phyloP scores from a whole-genome alignment of 495 filamentous ascomycete species.

The Lentithecium fluviatile region DNA sequence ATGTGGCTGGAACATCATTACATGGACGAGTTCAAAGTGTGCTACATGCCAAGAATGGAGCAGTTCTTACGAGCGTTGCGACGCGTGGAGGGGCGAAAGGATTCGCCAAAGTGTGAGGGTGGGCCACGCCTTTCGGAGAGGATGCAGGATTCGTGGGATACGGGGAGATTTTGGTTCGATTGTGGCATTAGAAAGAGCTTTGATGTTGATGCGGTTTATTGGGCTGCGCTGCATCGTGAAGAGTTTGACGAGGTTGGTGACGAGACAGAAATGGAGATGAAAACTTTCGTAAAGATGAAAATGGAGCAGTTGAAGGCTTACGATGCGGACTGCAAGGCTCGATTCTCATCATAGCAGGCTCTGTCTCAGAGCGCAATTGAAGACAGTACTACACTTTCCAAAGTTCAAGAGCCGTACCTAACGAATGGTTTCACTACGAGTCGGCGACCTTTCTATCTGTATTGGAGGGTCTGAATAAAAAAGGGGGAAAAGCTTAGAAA shows the following conservation, averaged over 20 bases:
- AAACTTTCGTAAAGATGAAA: constrained; percentile 28
- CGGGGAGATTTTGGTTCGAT: constrained; percentile 23
- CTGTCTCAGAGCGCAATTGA: too few relatives aligned
- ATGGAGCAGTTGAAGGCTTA: constrained; percentile 28
- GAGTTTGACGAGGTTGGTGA: constrained; percentile 40
- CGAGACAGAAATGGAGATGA: constrained; percentile 40
- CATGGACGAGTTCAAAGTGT: constrained; percentile 43
- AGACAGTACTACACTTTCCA: too few relatives aligned
- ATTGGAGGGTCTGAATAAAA: too few relatives aligned
- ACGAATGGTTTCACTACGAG: too few relatives aligned
- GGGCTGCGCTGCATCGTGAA: constrained; percentile 42
- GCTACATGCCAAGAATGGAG: constrained; percentile 43
- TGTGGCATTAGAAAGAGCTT: constrained; percentile 43
- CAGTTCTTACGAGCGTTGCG: constrained; percentile 40
- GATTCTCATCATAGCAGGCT: constrained; percentile 14
- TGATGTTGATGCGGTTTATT: constrained; percentile 48
- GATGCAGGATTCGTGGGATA: constrained; percentile 42
- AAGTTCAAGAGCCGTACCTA: too few relatives aligned
- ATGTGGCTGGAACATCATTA: constrained; percentile 42
- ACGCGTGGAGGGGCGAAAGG: constrained; percentile 34
- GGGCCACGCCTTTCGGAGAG: constrained; percentile 39
- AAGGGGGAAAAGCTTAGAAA: too few relatives aligned
- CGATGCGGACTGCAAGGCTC: constrained; percentile 20
- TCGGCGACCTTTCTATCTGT: too few relatives aligned
- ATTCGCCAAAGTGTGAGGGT: constrained; percentile 25